Conservation (phyloP, 2,329 filamentous ascomycete genomes). For the Xylaria sp. region DNA sequence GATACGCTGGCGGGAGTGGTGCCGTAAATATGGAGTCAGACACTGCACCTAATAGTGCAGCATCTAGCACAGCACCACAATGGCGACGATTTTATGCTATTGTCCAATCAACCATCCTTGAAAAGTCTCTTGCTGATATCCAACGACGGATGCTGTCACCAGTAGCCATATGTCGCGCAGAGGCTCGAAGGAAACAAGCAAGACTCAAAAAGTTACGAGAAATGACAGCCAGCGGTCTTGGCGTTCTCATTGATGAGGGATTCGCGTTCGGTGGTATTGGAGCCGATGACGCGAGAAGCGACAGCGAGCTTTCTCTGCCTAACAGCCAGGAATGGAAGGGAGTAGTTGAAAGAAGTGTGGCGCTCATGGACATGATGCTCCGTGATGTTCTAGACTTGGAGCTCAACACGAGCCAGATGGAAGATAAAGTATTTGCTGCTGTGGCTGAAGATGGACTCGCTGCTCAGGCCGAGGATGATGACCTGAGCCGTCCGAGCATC, state of each 20-base stretch:
- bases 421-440: conserved; percentile 72
- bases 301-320: conserved; percentile 54
- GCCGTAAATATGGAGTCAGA: conserved; percentile 49
- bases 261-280: conserved; percentile 74
- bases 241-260: conserved; percentile 87
- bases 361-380: conserved; percentile 87
- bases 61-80: conserved; percentile 58
- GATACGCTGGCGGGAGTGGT: conserved; percentile 44
- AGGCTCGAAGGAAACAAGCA: conserved; percentile 79
- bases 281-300: conserved; percentile 62
- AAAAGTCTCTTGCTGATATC: conserved; percentile 77
- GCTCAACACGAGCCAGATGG: conserved; percentile 70
- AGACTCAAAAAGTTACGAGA: conserved; percentile 78
- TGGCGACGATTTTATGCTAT: conserved; percentile 83
- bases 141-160: conserved; percentile 80
- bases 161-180: conserved; percentile 77
- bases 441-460: conserved; percentile 71
- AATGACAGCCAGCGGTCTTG: conserved; percentile 86
- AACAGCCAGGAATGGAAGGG: conserved; percentile 69
- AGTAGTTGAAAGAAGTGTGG: conserved; percentile 81
- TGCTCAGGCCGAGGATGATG: conserved; percentile 61
- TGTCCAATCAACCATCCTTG: conserved; percentile 78
- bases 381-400: conserved; percentile 75
- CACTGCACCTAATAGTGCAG: conserved; percentile 42
- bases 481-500: conserved; percentile 63